Evolutionary conservation across 2,329 filamentous ascomycete species (phyloP), one percentile per base, ranked within the genome.

Genomic region (Cadophora malorum): DNA sequence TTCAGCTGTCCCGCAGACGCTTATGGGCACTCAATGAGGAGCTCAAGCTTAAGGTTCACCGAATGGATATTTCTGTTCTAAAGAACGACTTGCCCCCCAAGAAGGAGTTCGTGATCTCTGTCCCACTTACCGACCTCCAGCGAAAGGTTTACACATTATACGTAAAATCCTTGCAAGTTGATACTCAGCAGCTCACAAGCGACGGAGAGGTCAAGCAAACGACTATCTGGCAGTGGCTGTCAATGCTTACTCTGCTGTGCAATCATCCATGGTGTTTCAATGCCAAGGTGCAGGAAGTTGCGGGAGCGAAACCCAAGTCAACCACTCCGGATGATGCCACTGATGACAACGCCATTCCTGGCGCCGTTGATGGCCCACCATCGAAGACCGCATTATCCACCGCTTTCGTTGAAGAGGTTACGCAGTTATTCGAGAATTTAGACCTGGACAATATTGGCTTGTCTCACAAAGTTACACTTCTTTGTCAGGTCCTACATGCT

Each of bases 91-190:
- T 97, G 53, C 92, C 91, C 2, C 81, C 83, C 0, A 97, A 97
- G 77, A 86, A 85, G 8, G 94, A 97, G 76, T 97, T 95, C 75
- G 86, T 96, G 35, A 85, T 97, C 64, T 91, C 85, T 3, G 82
- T 97, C 6, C 87, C 90, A 7, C 81, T 96, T 12, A 92, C 91
- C 0, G 74, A 80, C 0, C 59, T 91, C 0, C 94, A 97, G 78
- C 80, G 78, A 53, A 74, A 81, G 1, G 83, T 89, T 0, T 97
- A 97, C 77, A 71, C 72, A 58, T 76, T 81, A 16, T 88, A 84
- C 72, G 80, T 88, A 4, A 69, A 77, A 25, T 79, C 78, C 50
- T 76, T 86, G 72, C 62, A 69, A 25, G 63, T 66, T 10, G 56
- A 62, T 19, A 59, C 55, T 23, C 69, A 70, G 19, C 62, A 72